Percentiles rank a stretch among this genome's conserved stretches.
phyloP scores from a whole-genome alignment of 1,139 yeast genomes.

The Yueomyces sp. region DNA sequence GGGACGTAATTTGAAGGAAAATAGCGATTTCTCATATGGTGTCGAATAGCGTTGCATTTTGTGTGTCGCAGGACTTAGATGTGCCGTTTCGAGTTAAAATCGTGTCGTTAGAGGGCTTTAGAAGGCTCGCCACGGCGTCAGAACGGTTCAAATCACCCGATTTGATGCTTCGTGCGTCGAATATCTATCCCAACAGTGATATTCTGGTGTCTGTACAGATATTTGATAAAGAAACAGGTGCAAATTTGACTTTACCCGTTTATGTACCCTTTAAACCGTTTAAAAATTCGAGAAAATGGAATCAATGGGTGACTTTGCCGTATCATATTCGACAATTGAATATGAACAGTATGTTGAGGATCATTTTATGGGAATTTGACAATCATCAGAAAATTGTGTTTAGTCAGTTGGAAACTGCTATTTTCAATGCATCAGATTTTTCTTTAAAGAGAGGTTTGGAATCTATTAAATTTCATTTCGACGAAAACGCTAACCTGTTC shows the following conservation, averaged over 20 bases:
- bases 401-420: conserved; percentile 46
- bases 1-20: neutral
- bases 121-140: conserved; percentile 37
- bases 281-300: conserved; percentile 35
- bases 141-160: conserved; percentile 43
- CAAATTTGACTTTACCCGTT: conserved; percentile 46
- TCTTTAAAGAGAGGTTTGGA: conserved; percentile 48
- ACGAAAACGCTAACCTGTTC: conserved; percentile 7
- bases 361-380: conserved; percentile 56
- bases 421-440: conserved; percentile 41
- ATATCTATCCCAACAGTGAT: conserved; percentile 42
- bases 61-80: conserved; percentile 60
- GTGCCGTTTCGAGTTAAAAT: conserved; percentile 42
- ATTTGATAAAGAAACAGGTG: conserved; percentile 41
- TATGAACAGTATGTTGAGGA: conserved; percentile 42
- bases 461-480: conserved; percentile 29
- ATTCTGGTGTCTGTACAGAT: conserved; percentile 51
- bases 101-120: conserved; percentile 35
- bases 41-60: conserved; percentile 48
- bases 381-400: conserved; percentile 38
- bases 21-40: conserved; percentile 20
- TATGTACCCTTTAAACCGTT: conserved; percentile 56
- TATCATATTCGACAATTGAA: conserved; percentile 59
- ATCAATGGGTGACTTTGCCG: conserved; percentile 59
- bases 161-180: conserved; percentile 37